Base-by-base conservation (phyloP, 1,284 basidiomycete genomes). In the Ustilago curta region DNA sequence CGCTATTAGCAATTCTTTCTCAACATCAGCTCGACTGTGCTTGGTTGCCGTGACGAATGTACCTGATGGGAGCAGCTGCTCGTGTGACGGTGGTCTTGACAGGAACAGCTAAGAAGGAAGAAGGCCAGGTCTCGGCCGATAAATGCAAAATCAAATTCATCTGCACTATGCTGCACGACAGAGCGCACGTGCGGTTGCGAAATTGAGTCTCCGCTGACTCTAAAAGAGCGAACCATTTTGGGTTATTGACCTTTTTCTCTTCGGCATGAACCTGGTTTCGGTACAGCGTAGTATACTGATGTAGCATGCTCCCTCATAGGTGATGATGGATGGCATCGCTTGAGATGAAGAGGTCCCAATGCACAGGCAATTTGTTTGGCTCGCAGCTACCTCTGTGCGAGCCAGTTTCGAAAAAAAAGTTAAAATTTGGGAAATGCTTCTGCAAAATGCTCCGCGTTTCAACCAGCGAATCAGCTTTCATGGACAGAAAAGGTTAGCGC, bases 101-200 rank as follows among this genome's bases (percentile, higher is more conserved):
- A 47, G 12, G 40, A 35, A n/a, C n/a, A 27, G 27, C 1, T 29
- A 25, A 35, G 27, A 21, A 2, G 3, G 35, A 14, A 37, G 35
- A 14, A 4, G 2, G 4, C 35, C n/a, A 9, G 37, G 14, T 62
- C 47, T 61, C 68, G 68, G 62, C 62, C 59, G 66, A 54, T 19
- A 44, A 39, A 58, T 23, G 8, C 19, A 39, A 39, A 58, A 31
- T 8, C 19, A 39, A 21, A 1, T n/a, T 19, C 19, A 18, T 6
- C 25, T 59, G 59, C 55, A 59, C 18, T 39, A 42, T 48, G 39
- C 58, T 70, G 68, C 68, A 70, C 61, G 42, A 64, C 44, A 56
- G 61, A 64, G 62, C 62, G 68, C 61, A 70, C 68, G 68, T 70
- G 68, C 62, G 62, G 49, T 37, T 42, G 40, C 31, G 31, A 52